phyloP scores from a whole-genome alignment of 1,284 basidiomycete genomes.

The Boletus calvinii region DNA sequence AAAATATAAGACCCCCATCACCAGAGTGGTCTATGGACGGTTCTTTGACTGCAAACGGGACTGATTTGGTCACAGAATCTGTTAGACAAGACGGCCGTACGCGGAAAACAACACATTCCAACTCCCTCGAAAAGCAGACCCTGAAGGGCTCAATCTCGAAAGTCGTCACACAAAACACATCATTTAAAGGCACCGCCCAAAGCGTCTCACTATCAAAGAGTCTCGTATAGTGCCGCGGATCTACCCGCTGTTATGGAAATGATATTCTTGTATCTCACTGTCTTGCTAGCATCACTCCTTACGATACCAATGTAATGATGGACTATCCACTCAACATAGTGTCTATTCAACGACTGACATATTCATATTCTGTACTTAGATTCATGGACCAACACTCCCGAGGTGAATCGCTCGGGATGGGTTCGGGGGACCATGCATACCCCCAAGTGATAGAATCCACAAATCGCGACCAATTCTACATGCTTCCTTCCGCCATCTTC shows the following conservation, averaged over 20 bases:
- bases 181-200: constrained; percentile 14
- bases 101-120: constrained; percentile 41
- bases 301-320: constrained; percentile 13
- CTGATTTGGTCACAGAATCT: constrained; percentile 38
- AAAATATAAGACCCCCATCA: constrained; percentile 24
- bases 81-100: constrained; percentile 41
- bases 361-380: constrained; percentile 20
- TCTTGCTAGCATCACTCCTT: constrained; percentile 15
- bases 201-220: constrained; percentile 14
- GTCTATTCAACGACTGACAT: constrained; percentile 14
- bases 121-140: constrained; percentile 47
- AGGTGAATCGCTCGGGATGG: background rate
- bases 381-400: constrained; percentile 14
- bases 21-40: constrained; percentile 30
- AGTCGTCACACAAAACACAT: constrained; percentile 38
- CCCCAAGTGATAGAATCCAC: background rate
- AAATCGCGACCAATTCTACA: constrained; percentile 39
- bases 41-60: constrained; percentile 29
- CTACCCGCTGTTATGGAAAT: constrained; percentile 1
- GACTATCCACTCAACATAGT: constrained; percentile 1
- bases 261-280: constrained; percentile 16
- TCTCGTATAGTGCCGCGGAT: constrained; percentile 6
- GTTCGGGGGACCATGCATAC: background rate
- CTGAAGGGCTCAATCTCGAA: constrained; percentile 58
- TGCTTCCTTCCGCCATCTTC: constrained; percentile 79